These are phyloP conservation scores for Sugiyamaella marilandica DNA, from an alignment of 805 yeast species.

Conservation along the genomic window DNA sequence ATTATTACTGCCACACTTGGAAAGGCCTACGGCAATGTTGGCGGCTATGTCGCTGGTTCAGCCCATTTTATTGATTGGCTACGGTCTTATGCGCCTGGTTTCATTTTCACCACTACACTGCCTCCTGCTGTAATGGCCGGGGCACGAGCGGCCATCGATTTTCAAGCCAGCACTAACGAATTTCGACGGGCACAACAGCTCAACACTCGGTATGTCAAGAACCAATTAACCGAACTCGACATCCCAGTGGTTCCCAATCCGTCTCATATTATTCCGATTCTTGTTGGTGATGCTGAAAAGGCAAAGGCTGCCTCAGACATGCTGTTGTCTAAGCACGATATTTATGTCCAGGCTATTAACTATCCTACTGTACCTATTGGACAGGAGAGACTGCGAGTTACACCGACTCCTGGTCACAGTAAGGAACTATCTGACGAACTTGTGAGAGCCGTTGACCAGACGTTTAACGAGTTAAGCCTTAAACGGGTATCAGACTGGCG, in stretches of 20 bases:
- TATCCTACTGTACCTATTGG: slow-evolving; percentile 98
- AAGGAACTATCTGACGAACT: slow-evolving; percentile 70
- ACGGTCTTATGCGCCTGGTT: slow-evolving; percentile 94
- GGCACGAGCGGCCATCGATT: slow-evolving; percentile 78
- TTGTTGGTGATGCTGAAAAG: slow-evolving; percentile 89
- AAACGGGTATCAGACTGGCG: slow-evolving; percentile 77
- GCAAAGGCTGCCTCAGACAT: slow-evolving; percentile 90
- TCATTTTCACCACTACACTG: slow-evolving; percentile 91
- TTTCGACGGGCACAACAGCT: slow-evolving; percentile 82
- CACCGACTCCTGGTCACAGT: slow-evolving; percentile 98
- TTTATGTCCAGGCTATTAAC: slow-evolving; percentile 97
- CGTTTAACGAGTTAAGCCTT: slow-evolving; percentile 69
- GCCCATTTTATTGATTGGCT: slow-evolving; percentile 86
- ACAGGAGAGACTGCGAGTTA: slow-evolving; percentile 90
- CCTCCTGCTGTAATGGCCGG: slow-evolving; percentile 99
- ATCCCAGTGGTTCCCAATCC: slow-evolving; percentile 98
- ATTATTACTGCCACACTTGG: slow-evolving; percentile 97
- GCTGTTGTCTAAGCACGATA: slow-evolving; percentile 74
- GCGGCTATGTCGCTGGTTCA: slow-evolving; percentile 95
- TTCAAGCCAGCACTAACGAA: slow-evolving; percentile 69
- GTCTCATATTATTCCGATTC: slow-evolving; percentile 92
- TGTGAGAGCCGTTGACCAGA: slow-evolving; percentile 72
- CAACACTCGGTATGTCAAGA: slow-evolving; percentile 80
- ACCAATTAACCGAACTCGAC: slow-evolving; percentile 60
- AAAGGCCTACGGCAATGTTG: slow-evolving; percentile 94